These are phyloP conservation scores for Penicillium sp. DNA, from an alignment of 2,329 filamentous ascomycete species.

Conservation along the genomic window DNA sequence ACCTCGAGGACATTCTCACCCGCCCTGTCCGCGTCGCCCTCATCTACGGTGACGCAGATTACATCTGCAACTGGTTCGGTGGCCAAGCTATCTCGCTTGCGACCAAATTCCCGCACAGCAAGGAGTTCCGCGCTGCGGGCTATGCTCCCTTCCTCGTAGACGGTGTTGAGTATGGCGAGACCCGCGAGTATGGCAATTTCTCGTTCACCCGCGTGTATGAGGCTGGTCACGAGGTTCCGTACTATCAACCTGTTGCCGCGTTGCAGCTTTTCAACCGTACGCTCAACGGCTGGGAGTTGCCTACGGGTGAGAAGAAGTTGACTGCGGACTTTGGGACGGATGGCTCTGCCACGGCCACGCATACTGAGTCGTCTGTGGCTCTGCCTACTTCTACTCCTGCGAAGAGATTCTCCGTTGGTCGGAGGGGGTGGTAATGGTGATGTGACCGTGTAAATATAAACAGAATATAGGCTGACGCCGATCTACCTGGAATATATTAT, in stretches of 20 bases:
- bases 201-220: slow-evolving; percentile 68
- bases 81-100: slow-evolving; percentile 69
- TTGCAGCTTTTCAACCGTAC: slow-evolving; percentile 64
- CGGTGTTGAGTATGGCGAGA: slow-evolving; percentile 65
- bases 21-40: slow-evolving; percentile 68
- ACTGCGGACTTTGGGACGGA: slow-evolving; percentile 40
- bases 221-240: slow-evolving; percentile 64
- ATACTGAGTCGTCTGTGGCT: slow-evolving; percentile 46
- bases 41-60: slow-evolving; percentile 66
- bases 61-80: slow-evolving; percentile 64
- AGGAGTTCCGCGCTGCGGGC: slow-evolving; percentile 65
- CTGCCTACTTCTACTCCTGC: slow-evolving; percentile 28
- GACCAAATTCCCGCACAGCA: slow-evolving; percentile 53
- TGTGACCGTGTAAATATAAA: background rate
- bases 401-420: background rate
- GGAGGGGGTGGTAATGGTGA: background rate
- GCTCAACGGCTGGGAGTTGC: slow-evolving; percentile 57
- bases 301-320: slow-evolving; percentile 50
- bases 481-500: no score
- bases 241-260: slow-evolving; percentile 59
- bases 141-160: slow-evolving; percentile 74
- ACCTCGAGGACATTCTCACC: slow-evolving; percentile 61
- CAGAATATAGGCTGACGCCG: background rate
- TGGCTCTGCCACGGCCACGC: slow-evolving; percentile 46
- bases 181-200: slow-evolving; percentile 75